A percentile compares a stretch with the other conserved stretches of the same genome.
These are phyloP conservation scores for Geotrichum candidum DNA, from an alignment of 1,139 yeast species.

Conservation along the genomic window DNA sequence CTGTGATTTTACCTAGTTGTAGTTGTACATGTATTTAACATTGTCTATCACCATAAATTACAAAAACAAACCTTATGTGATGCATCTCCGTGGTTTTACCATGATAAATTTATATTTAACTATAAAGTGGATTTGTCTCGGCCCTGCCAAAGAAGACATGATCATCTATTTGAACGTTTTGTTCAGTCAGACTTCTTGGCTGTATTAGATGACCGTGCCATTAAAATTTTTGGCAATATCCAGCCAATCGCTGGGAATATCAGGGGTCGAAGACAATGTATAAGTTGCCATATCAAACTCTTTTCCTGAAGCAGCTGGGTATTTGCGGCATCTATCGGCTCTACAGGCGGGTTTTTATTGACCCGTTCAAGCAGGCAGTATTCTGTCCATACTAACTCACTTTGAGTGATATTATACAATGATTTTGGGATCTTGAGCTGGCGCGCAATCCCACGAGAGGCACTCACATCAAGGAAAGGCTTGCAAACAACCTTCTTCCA, in stretches of 20 bases:
- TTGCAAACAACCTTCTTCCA: constrained; percentile 36
- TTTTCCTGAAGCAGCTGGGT: too few relatives aligned
- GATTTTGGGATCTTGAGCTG: constrained; percentile 36
- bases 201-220: too few relatives aligned
- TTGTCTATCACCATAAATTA: background rate
- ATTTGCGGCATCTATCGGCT: too few relatives aligned
- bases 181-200: too few relatives aligned
- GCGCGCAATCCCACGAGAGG: constrained; percentile 39
- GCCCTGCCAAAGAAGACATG: too few relatives aligned
- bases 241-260: too few relatives aligned
- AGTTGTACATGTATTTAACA: background rate
- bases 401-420: constrained; percentile 22
- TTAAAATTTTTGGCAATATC: too few relatives aligned
- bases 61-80: background rate
- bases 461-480: constrained; percentile 35
- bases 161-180: too few relatives aligned
- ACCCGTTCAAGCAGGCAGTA: constrained; percentile 27
- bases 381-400: constrained; percentile 27
- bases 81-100: background rate
- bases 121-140: too few relatives aligned
- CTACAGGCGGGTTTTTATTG: too few relatives aligned
- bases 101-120: background rate
- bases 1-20: background rate
- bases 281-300: too few relatives aligned
- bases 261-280: too few relatives aligned